A percentile compares a stretch with the other conserved stretches of the same genome.
These are phyloP conservation scores for Dictyostelium intermedium DNA, from an alignment of 78 protist genomes.

Conservation along the genomic window DNA sequence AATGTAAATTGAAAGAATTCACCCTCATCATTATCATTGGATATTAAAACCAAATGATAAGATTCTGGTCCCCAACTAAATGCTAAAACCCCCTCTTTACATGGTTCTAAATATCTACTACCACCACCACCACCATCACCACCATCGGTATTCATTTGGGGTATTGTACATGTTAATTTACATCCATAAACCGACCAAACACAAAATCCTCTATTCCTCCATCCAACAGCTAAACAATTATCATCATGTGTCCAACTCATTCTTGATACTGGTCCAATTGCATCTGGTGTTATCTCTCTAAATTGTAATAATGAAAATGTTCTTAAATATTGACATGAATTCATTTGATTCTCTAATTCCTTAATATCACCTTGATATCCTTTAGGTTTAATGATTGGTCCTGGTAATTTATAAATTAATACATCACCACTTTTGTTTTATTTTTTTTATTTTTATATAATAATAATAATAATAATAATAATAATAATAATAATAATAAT, in stretches of 20 bases:
- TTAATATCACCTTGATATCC: background rate
- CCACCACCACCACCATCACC: background rate
- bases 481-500: no score
- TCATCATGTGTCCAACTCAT: slow-evolving; percentile 79
- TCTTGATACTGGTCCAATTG: slow-evolving; percentile 65
- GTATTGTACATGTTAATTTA: slow-evolving; percentile 81
- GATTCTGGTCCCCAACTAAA: slow-evolving; percentile 81
- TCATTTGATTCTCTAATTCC: background rate
- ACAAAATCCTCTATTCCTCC: slow-evolving; percentile 76
- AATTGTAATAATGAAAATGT: slow-evolving; percentile 65
- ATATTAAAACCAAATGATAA: slow-evolving; percentile 69
- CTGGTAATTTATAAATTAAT: slow-evolving; percentile 55
- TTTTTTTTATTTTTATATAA: no score
- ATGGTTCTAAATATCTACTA: slow-evolving; percentile 48
- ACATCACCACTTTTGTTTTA: slow-evolving; percentile 55
- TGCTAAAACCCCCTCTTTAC: slow-evolving; percentile 59
- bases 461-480: no score
- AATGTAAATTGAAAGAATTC: slow-evolving; percentile 79
- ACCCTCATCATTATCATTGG: slow-evolving; percentile 56
- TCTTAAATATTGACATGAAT: slow-evolving; percentile 21
- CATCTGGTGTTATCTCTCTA: slow-evolving; percentile 72
- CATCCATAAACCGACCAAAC: slow-evolving; percentile 83
- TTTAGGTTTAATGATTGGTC: slow-evolving; percentile 37
- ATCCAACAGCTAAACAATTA: slow-evolving; percentile 80
- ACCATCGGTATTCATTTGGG: slow-evolving; percentile 62